Evolutionary conservation across 495 filamentous ascomycete genomes (phyloP), one percentile per base, ranked within the genome.

Genomic region (Lasiosphaeria miniovina): DNA sequence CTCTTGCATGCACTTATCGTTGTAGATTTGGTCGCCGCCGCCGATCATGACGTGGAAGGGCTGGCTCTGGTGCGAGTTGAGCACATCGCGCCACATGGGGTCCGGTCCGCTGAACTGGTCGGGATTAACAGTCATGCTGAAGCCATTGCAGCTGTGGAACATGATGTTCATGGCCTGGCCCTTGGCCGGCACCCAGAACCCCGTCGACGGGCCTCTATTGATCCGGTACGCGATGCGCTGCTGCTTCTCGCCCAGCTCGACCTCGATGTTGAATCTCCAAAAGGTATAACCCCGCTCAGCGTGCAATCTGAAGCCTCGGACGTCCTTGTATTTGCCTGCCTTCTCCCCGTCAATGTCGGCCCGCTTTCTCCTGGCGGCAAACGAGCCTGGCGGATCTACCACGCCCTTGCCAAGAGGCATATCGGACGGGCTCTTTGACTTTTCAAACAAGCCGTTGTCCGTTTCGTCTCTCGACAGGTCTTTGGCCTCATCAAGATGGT

Each of bases 31-130:
- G 71, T 98, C 94, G 52, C 94, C 94, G 53, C 94, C 94, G 36
- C 94, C 95, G 62, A 98, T 84, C 95, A 98, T 98, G 43, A 96
- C 92, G 75, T 98, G 94, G 75, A 98, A 98, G 14, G 94, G 94
- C 49, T 87, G 87, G 53, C 86, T 90, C 71, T 96, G 92, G 71
- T 98, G 94, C 34, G 86, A 89, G 65, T 96, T 96, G 51, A 98
- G 80, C 15, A 98, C 89, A 68, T 98, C 94, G 60, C 92, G 85
- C 94, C 94, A 98, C 72, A 98, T 78, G 9, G 94, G 95, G 79
- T 98, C 94, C 3, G 94, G 94, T 0, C 94, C 94, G 65, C 86
- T 90, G 73, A 97, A 87, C 49, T 82, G 75, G 66, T 92, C 76
- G 0, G 92, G 71, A 59, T 97, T 84, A 53, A 90, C 90, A 63